Evolutionary conservation across 2,329 filamentous ascomycete genomes (phyloP), one percentile per base, ranked within the genome.

Genomic region (Helminthosporium solani): DNA sequence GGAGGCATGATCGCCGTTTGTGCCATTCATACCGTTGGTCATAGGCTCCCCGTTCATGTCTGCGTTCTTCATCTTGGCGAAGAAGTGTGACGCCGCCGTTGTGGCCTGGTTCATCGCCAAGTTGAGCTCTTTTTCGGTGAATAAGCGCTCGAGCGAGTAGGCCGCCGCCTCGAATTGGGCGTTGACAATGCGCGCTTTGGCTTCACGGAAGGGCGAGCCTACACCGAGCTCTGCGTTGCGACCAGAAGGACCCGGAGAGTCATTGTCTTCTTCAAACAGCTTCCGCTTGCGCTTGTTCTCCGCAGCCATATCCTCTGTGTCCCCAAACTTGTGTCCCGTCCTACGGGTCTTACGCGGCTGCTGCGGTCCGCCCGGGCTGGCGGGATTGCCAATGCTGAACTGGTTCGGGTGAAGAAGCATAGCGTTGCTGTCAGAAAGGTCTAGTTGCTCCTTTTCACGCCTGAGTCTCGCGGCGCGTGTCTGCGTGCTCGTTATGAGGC

Each of bases 391-490:
- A 51, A 85, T 81, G 64, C 79, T 82, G 70, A 84, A 85, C 56
- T 86, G 83, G 51, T 79, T 84, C 12, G 83, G 82, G 51, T 86
- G 81, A 6, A 85, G 75, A 9, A 85, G 77, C 42, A 84, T 75
- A 6, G 83, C 80, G 59, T 83, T 85, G 65, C 78, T 84, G 65
- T 86, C 83, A 2, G 81, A 81, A 48, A 85, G 80, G 54, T 86
- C 83, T 19, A 86, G 71, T 60, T 84, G 82, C 56, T 86, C 83
- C 62, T 85, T 86, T 60, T 86, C 83, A 48, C 80, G 78, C 69
- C 82, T 75, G 46, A 86, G 69, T 31, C 78, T 73, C 45, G 76
- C 72, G 41, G 79, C 76, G 55, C 81, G 82, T 57, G 79, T 75
- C 20, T 77, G 77, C 42, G 86, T 75, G 33, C 73, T 77, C 52